Base-by-base conservation (phyloP, 176 grass and related monocot species). In the Bolboschoenus planiculmis region DNA sequence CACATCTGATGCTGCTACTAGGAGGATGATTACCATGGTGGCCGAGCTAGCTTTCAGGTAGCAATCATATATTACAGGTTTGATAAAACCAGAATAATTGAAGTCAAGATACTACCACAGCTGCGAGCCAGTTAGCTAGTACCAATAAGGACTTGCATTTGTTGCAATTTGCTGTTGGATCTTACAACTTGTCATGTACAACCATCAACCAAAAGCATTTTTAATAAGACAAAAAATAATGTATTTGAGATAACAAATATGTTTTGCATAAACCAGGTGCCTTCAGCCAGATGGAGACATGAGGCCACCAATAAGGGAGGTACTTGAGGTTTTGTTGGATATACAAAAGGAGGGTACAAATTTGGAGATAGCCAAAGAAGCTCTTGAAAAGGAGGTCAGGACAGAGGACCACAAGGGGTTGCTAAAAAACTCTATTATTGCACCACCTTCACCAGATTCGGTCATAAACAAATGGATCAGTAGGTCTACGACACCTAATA, bases 41-140 rank as follows among this genome's bases (percentile, higher is more conserved):
- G 95, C 92, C 0, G 95, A 97, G 85, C 88, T 97, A 53, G 95
- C 95, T 14, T 97, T 97, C 90, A 87, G 92, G 80, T 82, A 82
- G 4, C 0, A 2, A 77, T 53, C 72, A 51, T 77, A 77, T 5
- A 33, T 77, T 46, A 7, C 72, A 34, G 46, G 72, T 53, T 53
- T 53, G 13, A 77, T 77, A 18, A 76, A 13, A 10, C 35, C 44
- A 31, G 13, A 76, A 76, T 51, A 77, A 70, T 70, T 40, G 7
- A 37, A 67, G 33, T 37, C 4, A 35, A 67, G 5, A 35, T 67
- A 30, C 26, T 61, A 61, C 23, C 23, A n/a, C n/a, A 13, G 26
- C 0, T 27, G 29, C 33, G 60, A 39, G 34, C 64, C 7, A 39
- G 21, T 30, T 68, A 21, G 35, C 34, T 10, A 5, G 8, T 21